Evolutionary conservation across 192 early-diverging fungal species (phyloP), one percentile per base, ranked within the genome.

Genomic region (Gamsiella multidivaricata): DNA sequence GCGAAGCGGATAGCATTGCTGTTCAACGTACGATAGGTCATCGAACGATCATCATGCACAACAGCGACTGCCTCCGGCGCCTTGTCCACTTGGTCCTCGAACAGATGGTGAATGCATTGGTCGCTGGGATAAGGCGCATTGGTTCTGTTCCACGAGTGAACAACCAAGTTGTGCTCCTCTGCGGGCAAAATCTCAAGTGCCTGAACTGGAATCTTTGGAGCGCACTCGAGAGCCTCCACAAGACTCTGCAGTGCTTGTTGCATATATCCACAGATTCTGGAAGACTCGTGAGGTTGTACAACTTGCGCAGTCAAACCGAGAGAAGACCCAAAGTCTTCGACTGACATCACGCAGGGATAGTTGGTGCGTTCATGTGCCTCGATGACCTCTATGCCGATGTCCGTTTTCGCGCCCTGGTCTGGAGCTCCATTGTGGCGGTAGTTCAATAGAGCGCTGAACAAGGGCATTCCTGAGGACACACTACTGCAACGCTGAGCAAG

Each of bases 401-500:
- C 17, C 9, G 22, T 20, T 12, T 14, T 5, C 3, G 22, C 22
- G 4, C 14, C 37, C 25, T 25, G 3, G 2, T 3, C n/a, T 7
- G 22, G 23, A 5, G 37, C n/a, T 26, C 17, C 2, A 10, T 59
- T 43, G 37, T 59, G 41, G 3, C 56, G 56, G 37, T 59, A 59
- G 56, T 59, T 59, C 39, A 59, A 25, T 2, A 59, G 36, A 42
- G 56, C 3, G 37, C 56, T 43, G 39, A 59, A 59, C n/a, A 59
- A 39, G 4, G 56, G 37, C 22, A 28, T 43, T 3, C 56, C 39
- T 8, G 56, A 43, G 3, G 56, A 39, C 3, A 59, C 56, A 42
- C 56, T 39, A 43, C 56, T 59, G 56, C 56, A 59, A 7, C 56
- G 34, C 39, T 59, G 56, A 18, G 56, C 56, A 23, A 59, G 15